Evolutionary conservation across 371 early-diverging fungal genomes (phyloP), one percentile per base, ranked within the genome.

Genomic region (Apophysomyces ossiformis): DNA sequence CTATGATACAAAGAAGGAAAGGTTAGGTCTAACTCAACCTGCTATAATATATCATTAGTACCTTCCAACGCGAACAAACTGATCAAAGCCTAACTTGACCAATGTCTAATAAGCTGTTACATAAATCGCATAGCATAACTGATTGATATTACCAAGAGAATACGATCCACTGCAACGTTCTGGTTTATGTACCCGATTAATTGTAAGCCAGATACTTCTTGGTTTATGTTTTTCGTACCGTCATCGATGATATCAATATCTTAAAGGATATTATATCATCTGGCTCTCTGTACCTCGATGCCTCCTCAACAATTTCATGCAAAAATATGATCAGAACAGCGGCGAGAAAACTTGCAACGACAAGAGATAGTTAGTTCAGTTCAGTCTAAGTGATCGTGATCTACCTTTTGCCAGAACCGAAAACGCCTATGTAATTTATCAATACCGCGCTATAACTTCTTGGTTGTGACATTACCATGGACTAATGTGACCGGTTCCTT

Each of bases 141-240:
- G 8, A 36, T 26, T 0, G 32, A 39, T 26, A 50, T 56, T 76
- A 81, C 86, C 70, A 66, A 68, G 21, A 96, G 75, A 58, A 96
- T 92, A 41, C 94, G 87, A 72, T 96, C 97, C 3, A 96, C 96
- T 5, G 97, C 97, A 5, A 95, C 94, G 69, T 92, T 93, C 77
- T 78, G 32, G 32, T 59, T 16, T 37, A 65, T 16, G 36, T 21
- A 47, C 13, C 63, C 5, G 18, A 43, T 6, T 7, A 26, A 26
- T 32, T 21, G 21, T n/a, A 50, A 32, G n/a, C 32, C 32, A 26
- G 32, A 26, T 32, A 50, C 18, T 50, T 21, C 5, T 21, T 16
- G 7, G 9, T 50, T n/a, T 8, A 21, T 50, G 1, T 9, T 1
- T 50, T 7, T 37, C 63, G 75, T 73, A 82, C 82, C 36, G 92